Evolutionary conservation across 805 yeast species (phyloP), one percentile per base, ranked within the genome.

Genomic region (Wickerhamiella azyma): DNA sequence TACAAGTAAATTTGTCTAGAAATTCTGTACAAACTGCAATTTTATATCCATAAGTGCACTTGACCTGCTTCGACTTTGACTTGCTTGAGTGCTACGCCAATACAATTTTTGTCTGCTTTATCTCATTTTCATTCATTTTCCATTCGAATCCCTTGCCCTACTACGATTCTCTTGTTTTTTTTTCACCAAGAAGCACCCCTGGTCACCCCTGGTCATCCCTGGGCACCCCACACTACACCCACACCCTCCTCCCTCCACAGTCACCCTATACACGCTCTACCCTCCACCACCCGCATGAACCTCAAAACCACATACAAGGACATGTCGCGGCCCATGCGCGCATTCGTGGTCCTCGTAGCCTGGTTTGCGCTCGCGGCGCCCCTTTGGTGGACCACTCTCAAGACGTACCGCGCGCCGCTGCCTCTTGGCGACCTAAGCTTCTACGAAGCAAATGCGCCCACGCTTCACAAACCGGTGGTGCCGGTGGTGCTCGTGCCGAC

Each of bases 331-430:
- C 17, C 48, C 21, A 30, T 37, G 45, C 37, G 26, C 26, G 43
- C 40, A 14, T 24, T 41, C 24, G 18, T 41, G 6, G 19, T 37
- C n/a, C 16, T 46, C 17, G 43, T 57, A 21, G 50, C 46, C 11
- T 54, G 58, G 59, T 50, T 55, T n/a, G 41, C 46, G 19, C 50
- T 56, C 14, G 50, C 46, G 16, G 54, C 70, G 5, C 86, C 88
- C 5, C 57, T 77, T 46, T 81, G 81, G 76, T 54, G 64, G 30
- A 48, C 54, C 21, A 79, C 89, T 16, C 79, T 89, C 3, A 62
- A 75, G 2, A 73, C 79, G 16, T 70, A 76, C 54, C 65, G 86
- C 45, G 82, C 85, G 2, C 69, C 69, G 33, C 65, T 82, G 33
- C 84, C 84, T 13, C 55, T 65, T 10, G 63, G 60, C 1, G 64